These are phyloP conservation scores for Fusarium sambucinum DNA, from an alignment of 2,329 filamentous ascomycete species.

Conservation along the genomic window DNA sequence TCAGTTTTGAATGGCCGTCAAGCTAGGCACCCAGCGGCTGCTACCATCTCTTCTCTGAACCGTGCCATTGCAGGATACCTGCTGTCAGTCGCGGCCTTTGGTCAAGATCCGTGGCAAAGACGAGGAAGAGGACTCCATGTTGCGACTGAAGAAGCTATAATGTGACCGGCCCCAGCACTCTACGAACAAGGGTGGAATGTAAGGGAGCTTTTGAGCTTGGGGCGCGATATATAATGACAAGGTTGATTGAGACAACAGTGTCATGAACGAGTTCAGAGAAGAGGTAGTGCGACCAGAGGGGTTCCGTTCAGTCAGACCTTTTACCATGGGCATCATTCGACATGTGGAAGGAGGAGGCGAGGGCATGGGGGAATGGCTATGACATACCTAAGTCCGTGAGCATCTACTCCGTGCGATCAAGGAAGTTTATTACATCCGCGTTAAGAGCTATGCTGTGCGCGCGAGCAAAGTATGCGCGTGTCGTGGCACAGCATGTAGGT, in stretches of 20 bases:
- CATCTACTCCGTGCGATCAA: not conserved
- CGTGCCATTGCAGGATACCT: slow-evolving; percentile 14
- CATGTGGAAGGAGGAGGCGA: not conserved
- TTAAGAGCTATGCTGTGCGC: not conserved
- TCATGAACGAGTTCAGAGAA: slow-evolving; percentile 28
- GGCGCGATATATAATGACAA: slow-evolving; percentile 27
- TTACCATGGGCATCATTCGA: slow-evolving; percentile 72
- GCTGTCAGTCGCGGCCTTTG: slow-evolving; percentile 72
- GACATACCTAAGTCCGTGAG: slow-evolving; percentile 34
- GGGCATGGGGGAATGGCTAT: not conserved
- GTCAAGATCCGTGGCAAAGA: slow-evolving; percentile 60
- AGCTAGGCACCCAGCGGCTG: slow-evolving; percentile 64
- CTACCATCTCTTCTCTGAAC: slow-evolving; percentile 49
- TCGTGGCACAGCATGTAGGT: not conserved
- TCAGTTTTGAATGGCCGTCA: slow-evolving; percentile 72
- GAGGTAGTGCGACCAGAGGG: slow-evolving; percentile 60
- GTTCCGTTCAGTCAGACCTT: slow-evolving; percentile 70
- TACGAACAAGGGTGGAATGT: slow-evolving; percentile 27
- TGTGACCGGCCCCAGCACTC: slow-evolving; percentile 37
- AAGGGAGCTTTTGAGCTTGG: slow-evolving; percentile 21
- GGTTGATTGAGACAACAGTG: slow-evolving; percentile 30
- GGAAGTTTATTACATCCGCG: not conserved
- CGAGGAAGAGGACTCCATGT: slow-evolving; percentile 65
- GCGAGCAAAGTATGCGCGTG: not conserved
- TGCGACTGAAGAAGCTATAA: slow-evolving; percentile 54